Conservation (phyloP, 2,329 filamentous ascomycete genomes). For the Pseudocercospora fijiensis region DNA sequence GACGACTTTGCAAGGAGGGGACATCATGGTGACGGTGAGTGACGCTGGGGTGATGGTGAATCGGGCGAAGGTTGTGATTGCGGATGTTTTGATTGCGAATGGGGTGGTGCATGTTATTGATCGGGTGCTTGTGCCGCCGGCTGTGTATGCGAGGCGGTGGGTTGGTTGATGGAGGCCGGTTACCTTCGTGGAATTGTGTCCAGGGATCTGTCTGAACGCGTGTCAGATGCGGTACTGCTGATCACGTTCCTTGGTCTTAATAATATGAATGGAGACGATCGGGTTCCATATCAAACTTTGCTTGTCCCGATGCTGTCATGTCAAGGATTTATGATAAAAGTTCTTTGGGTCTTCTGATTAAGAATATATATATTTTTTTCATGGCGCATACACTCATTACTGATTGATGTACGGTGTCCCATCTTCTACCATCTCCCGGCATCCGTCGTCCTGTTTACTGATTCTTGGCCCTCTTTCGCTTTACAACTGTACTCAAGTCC, state of each 20-base stretch:
- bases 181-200: neutral
- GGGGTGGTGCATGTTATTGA: constrained; percentile 16
- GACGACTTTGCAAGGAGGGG: constrained; percentile 5
- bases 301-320: neutral
- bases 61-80: constrained; percentile 33
- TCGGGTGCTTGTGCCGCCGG: neutral
- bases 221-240: neutral
- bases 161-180: neutral
- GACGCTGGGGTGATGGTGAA: constrained; percentile 38
- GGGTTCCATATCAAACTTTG: neutral
- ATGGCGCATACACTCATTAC: neutral
- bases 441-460: neutral
- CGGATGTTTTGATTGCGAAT: constrained; percentile 15
- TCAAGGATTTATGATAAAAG: neutral
- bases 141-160: neutral
- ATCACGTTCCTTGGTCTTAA: neutral
- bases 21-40: constrained; percentile 40
- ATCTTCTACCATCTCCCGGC: neutral
- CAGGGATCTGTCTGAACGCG: neutral
- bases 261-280: neutral
- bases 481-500: constrained; percentile 22
- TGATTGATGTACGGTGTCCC: neutral
- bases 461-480: constrained; percentile 18
- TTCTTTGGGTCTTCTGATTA: neutral
- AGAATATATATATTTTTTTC: too few relatives aligned